These are phyloP conservation scores for Xylaria longipes DNA, from an alignment of 495 filamentous ascomycete genomes.

Conservation along the genomic window DNA sequence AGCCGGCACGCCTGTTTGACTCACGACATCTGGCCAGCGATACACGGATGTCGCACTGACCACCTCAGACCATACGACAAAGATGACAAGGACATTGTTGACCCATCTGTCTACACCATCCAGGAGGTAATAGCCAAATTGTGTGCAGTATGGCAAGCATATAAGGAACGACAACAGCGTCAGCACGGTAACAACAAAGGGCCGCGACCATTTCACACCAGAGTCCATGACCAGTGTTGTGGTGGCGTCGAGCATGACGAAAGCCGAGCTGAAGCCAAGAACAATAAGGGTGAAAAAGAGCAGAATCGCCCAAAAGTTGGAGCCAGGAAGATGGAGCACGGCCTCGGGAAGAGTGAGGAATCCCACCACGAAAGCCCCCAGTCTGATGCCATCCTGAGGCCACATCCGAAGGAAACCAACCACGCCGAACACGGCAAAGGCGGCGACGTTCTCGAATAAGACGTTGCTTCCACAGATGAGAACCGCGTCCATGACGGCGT, in stretches of 20 bases:
- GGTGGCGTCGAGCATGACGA: slow-evolving; percentile 25
- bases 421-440: slow-evolving; percentile 52
- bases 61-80: slow-evolving; percentile 27
- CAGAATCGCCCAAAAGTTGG: slow-evolving; percentile 49
- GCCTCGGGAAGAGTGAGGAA: slow-evolving; percentile 51
- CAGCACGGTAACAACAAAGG: slow-evolving; percentile 26
- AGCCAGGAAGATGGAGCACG: slow-evolving; percentile 46
- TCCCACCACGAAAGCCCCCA: slow-evolving; percentile 48
- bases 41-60: slow-evolving; percentile 22
- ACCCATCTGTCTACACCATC: slow-evolving; percentile 26
- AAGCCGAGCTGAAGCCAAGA: slow-evolving; percentile 26
- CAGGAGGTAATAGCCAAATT: slow-evolving; percentile 29
- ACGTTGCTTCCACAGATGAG: slow-evolving; percentile 48
- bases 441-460: slow-evolving; percentile 49
- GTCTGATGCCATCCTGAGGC: slow-evolving; percentile 40
- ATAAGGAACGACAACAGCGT: slow-evolving; percentile 23
- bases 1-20: slow-evolving; percentile 39
- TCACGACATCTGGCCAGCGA: slow-evolving; percentile 38
- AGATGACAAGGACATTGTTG: slow-evolving; percentile 24
- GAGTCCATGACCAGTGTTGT: slow-evolving; percentile 25
- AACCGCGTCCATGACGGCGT: slow-evolving; percentile 49
- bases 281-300: slow-evolving; percentile 45
- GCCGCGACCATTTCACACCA: slow-evolving; percentile 7
- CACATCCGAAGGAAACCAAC: slow-evolving; percentile 45
- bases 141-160: slow-evolving; percentile 24